phyloP scores from a whole-genome alignment of 139 green algal genomes.

The Penium margaritaceum region DNA sequence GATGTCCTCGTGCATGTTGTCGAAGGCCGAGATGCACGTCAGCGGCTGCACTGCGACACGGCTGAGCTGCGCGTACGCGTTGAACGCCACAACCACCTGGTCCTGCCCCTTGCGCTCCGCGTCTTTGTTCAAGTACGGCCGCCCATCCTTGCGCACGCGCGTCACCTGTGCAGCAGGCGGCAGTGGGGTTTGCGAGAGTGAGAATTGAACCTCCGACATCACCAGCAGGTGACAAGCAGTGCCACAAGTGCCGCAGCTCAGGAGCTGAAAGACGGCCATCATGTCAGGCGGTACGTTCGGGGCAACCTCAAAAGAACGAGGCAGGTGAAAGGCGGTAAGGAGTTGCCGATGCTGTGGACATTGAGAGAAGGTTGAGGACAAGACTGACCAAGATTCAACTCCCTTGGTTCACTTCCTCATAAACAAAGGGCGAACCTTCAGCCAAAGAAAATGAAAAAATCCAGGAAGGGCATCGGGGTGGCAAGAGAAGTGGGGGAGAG shows the following conservation, averaged over 20 bases:
- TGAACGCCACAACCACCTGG: constrained; percentile 35
- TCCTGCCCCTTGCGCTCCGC: constrained; percentile 15
- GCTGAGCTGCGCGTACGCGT: constrained; percentile 30
- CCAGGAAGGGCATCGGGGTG: too few relatives aligned
- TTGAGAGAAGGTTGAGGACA: too few relatives aligned
- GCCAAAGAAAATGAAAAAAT: too few relatives aligned
- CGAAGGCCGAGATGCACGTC: constrained; percentile 31
- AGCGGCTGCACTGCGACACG: constrained; percentile 36
- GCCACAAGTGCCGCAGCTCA: constrained; percentile 40
- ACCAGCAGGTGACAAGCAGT: constrained; percentile 31
- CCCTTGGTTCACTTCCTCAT: too few relatives aligned
- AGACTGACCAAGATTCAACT: too few relatives aligned
- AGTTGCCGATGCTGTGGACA: too few relatives aligned
- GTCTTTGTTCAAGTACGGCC: constrained; percentile 38
- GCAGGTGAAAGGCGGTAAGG: too few relatives aligned
- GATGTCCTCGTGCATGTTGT: constrained; percentile 46
- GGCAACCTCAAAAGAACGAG: too few relatives aligned
- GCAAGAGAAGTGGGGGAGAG: too few relatives aligned
- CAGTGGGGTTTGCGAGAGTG: constrained; percentile 28
- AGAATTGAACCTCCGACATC: too few relatives aligned
- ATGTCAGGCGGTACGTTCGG: constrained; percentile 22
- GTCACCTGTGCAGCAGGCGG: constrained; percentile 30
- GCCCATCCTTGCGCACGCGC: constrained; percentile 21
- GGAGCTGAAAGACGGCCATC: constrained; percentile 23
- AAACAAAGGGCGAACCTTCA: too few relatives aligned